Conservation (phyloP, 164 flowering plant species). For the Magnolia changhungtana region DNA sequence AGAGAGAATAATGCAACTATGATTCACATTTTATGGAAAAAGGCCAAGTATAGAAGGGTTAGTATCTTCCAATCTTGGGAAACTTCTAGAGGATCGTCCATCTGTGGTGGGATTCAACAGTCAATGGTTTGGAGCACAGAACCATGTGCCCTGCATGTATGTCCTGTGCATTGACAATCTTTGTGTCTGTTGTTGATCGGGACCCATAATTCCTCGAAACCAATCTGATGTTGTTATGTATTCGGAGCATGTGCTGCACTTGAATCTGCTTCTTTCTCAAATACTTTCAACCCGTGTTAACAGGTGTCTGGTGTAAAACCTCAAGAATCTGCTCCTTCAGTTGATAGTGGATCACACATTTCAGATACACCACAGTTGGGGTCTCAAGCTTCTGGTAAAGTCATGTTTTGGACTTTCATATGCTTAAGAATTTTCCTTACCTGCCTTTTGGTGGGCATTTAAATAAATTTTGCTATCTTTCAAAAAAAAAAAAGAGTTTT, state of each 20-base stretch:
- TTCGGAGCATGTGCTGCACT: neutral
- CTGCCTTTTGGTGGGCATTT: neutral
- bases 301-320: conserved; percentile 52
- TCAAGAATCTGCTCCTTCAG: conserved; percentile 39
- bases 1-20: no score
- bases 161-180: neutral
- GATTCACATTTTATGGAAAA: no score
- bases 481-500: no score
- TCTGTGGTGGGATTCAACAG: neutral
- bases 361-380: conserved; percentile 37
- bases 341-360: conserved; percentile 48
- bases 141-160: neutral
- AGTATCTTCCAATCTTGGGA: no score
- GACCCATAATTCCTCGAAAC: neutral
- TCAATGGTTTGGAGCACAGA: neutral
- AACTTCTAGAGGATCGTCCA: neutral
- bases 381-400: conserved; percentile 50
- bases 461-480: no score
- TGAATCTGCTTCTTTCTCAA: neutral
- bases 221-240: neutral
- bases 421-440: neutral
- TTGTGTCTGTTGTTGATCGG: neutral
- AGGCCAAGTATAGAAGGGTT: no score
- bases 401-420: conserved; percentile 21
- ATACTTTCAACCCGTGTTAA: conserved; percentile 4